Evolutionary conservation across 2,329 filamentous ascomycete species (phyloP).

Genomic region (Escovopsis sp.): DNA sequence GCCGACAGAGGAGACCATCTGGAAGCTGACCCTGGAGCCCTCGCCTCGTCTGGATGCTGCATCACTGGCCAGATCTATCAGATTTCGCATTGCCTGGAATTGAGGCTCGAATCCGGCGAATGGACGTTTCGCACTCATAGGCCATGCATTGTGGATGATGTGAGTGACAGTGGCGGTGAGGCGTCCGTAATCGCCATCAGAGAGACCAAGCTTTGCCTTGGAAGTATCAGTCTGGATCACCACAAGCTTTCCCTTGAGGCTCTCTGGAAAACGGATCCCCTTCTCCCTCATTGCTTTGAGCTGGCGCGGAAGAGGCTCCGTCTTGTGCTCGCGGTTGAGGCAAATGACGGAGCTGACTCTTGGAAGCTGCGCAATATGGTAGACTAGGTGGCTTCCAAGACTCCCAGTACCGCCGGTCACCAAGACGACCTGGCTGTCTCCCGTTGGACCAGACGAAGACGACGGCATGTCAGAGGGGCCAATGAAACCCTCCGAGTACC

Average conservation of each 20-base stretch:
- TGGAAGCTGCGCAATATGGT: constrained; percentile 11
- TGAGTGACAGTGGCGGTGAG: constrained; percentile 28
- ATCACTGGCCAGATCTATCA: constrained; percentile 28
- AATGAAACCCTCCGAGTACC: constrained; percentile 1
- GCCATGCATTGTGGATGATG: constrained; percentile 37
- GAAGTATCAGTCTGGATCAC: constrained; percentile 7
- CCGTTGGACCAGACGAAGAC: neutral
- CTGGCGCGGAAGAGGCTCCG: constrained; percentile 1
- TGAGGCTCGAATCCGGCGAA: constrained; percentile 27
- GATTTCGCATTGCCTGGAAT: constrained; percentile 27
- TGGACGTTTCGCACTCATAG: constrained; percentile 21
- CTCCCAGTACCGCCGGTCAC: constrained; percentile 25
- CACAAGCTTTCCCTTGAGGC: constrained; percentile 1
- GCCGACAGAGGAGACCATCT: constrained; percentile 27
- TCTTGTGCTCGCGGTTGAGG: constrained; percentile 23
- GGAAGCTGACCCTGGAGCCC: constrained; percentile 17
- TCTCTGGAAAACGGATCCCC: constrained; percentile 1
- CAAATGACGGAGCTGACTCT: constrained; percentile 23
- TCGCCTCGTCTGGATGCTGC: constrained; percentile 9
- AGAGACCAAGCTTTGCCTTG: constrained; percentile 32
- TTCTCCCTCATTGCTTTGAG: constrained; percentile 1
- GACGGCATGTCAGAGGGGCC: neutral
- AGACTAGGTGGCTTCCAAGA: constrained; percentile 22
- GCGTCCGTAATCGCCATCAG: constrained; percentile 17
- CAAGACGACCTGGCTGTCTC: constrained; percentile 14